Evolutionary conservation across 2,329 filamentous ascomycete genomes (phyloP).

Genomic region (Xylaria sp.): DNA sequence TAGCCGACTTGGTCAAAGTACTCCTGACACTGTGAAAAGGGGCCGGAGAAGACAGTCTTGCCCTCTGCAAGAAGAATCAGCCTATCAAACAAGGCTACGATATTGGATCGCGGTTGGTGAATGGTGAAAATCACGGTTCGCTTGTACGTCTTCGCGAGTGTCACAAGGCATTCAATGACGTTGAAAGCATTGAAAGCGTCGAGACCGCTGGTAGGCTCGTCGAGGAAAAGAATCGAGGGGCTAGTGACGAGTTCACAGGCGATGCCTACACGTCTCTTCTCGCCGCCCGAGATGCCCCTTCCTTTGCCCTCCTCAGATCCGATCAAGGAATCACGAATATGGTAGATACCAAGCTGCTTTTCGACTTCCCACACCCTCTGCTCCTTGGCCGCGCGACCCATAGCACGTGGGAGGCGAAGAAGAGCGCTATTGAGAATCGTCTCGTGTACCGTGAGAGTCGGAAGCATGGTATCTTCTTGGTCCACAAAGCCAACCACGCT

Average conservation of each 20-base stretch:
- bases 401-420: slow-evolving; percentile 86
- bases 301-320: slow-evolving; percentile 94
- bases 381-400: slow-evolving; percentile 86
- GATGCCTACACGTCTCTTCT: slow-evolving; percentile 94
- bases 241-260: slow-evolving; percentile 97
- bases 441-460: slow-evolving; percentile 95
- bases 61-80: slow-evolving; percentile 90
- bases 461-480: slow-evolving; percentile 95
- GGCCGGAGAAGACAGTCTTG: slow-evolving; percentile 89
- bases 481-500: slow-evolving; percentile 96
- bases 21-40: slow-evolving; percentile 82
- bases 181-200: slow-evolving; percentile 99
- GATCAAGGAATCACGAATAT: slow-evolving; percentile 93
- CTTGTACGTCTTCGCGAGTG: slow-evolving; percentile 93
- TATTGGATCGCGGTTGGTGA: slow-evolving; percentile 96
- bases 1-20: slow-evolving; percentile 96
- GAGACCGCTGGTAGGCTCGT: slow-evolving; percentile 94
- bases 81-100: slow-evolving; percentile 94
- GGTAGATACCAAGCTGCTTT: slow-evolving; percentile 89
- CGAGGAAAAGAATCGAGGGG: slow-evolving; percentile 93
- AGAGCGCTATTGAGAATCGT: slow-evolving; percentile 94
- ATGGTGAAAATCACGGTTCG: slow-evolving; percentile 98
- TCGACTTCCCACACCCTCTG: slow-evolving; percentile 92
- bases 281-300: slow-evolving; percentile 93
- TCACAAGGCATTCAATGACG: slow-evolving; percentile 93